Evolutionary conservation across 2,329 filamentous ascomycete genomes (phyloP).

Genomic region (Neofusicoccum parvum): DNA sequence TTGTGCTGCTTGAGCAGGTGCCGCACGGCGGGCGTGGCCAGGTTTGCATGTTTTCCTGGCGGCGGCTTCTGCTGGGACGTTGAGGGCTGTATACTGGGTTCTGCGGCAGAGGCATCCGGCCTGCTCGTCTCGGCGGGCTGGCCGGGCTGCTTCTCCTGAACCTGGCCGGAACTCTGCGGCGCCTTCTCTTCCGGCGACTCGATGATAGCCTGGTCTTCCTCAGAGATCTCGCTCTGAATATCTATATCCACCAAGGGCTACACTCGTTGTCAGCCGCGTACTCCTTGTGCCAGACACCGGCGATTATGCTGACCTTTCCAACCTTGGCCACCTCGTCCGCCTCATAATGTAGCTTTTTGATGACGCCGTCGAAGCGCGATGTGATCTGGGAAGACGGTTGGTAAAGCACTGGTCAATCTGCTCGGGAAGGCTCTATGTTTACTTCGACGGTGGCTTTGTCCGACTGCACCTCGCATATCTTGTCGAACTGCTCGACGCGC

Average conservation of each 20-base stretch:
- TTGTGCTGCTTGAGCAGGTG: conserved; percentile 80
- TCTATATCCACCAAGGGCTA: conserved; percentile 92
- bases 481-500: conserved; percentile 95
- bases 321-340: conserved; percentile 96
- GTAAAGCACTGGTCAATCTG: conserved; percentile 23
- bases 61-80: conserved; percentile 21
- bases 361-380: conserved; percentile 89
- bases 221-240: conserved; percentile 74
- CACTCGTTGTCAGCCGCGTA: background rate
- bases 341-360: conserved; percentile 95
- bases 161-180: background rate
- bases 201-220: conserved; percentile 55
- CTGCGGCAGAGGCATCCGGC: conserved; percentile 8
- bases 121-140: conserved; percentile 24
- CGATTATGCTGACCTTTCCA: conserved; percentile 59
- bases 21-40: conserved; percentile 91
- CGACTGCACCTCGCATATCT: conserved; percentile 95
- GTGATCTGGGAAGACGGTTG: conserved; percentile 68
- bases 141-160: conserved; percentile 27
- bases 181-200: conserved; percentile 7
- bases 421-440: conserved; percentile 23
- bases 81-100: background rate
- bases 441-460: conserved; percentile 80
- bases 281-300: background rate
- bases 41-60: conserved; percentile 67